Evolutionary conservation across 805 yeast species (phyloP).

Genomic region (Barnettozyma sp.): DNA sequence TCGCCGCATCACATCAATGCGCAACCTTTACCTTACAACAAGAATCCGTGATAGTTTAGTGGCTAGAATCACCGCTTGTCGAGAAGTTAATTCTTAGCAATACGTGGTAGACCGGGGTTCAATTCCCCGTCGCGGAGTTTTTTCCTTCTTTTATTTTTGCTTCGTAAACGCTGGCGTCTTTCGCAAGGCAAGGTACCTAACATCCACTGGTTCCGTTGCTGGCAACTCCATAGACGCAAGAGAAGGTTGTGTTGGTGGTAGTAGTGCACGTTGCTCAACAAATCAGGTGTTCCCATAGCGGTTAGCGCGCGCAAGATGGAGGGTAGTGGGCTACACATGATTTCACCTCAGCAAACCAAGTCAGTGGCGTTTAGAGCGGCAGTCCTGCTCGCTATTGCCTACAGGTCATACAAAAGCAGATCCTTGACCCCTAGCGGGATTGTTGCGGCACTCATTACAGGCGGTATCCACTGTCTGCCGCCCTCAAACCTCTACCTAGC

Average conservation of each 20-base stretch:
- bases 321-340: no score
- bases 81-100: constrained; percentile 1
- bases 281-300: no score
- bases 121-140: constrained; percentile 11
- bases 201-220: no score
- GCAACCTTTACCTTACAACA: no score
- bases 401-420: constrained; percentile 28
- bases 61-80: constrained; percentile 13
- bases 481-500: constrained; percentile 28
- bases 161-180: no score
- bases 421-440: constrained; percentile 34
- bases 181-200: no score
- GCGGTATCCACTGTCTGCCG: constrained; percentile 34
- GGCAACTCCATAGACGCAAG: no score
- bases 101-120: constrained; percentile 13
- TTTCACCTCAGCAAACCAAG: background rate
- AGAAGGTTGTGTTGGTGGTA: no score
- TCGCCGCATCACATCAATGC: no score
- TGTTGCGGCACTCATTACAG: constrained; percentile 31
- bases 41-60: constrained; percentile 12
- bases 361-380: constrained; percentile 14
- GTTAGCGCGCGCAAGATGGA: no score
- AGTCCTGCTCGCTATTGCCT: constrained; percentile 12
- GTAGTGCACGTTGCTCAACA: no score
- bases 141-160: constrained; percentile 3